Evolutionary conservation across 192 early-diverging fungal genomes (phyloP), one percentile per base, ranked within the genome.

Genomic region (Backusella sp.): DNA sequence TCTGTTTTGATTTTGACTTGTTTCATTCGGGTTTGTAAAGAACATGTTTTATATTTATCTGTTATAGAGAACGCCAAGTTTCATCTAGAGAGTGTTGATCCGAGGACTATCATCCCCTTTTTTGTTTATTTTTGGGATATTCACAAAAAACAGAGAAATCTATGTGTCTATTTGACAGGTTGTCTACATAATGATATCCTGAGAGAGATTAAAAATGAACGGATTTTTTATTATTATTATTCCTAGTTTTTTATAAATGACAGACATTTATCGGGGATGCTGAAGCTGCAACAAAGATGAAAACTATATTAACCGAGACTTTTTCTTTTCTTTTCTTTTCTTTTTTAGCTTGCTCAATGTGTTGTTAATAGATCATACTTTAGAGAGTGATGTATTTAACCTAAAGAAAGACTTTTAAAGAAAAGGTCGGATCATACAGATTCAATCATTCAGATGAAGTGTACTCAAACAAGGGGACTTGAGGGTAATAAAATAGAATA

Each of bases 1-100:
- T 62, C 56, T 62, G n/a, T 62, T 62, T 62, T 28, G 56, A 62
- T 62, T 62, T 6, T 62, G 56, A 62, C 56, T 62, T 62, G 56
- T 62, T 62, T 62, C 56, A 62, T 28, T 62, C 26, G 23, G 56
- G 23, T 62, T 62, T 62, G n/a, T 62, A 26, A 4, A 12, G 21
- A 21, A 21, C 53, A 11, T 9, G 23, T 59, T 59, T 59, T 59
- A 26, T 26, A 12, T 59, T 59, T 26, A 23, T 26, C 23, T 12
- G 56, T 62, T 62, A 2, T 28, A 62, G 8, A 62, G 56, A 62
- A 28, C 8, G 1, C 23, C 23, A 62, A 62, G 56, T 62, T 62
- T 62, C 56, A 62, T 28, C 46, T n/a, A 49, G 15, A 49, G 15
- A 44, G 42, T n/a, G 42, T 15, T 14, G 42, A 14, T 44, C 42